phyloP scores from a whole-genome alignment of 192 early-diverging fungal genomes.

The Rhizophagus clarus region DNA sequence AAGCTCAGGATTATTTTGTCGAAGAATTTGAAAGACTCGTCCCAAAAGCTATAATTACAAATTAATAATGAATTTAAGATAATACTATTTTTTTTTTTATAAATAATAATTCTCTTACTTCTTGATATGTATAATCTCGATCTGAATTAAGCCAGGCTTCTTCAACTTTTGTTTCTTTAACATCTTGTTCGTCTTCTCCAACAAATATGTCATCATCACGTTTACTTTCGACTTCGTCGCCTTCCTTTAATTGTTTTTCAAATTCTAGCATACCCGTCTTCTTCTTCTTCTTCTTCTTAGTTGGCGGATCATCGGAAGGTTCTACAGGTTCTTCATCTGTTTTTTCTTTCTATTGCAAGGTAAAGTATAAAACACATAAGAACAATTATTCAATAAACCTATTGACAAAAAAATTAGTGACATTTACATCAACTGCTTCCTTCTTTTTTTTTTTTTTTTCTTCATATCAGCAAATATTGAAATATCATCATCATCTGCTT shows the following conservation, averaged over 20 bases:
- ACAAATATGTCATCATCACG: constrained; percentile 58
- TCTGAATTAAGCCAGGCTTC: constrained; percentile 89
- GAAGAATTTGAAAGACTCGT: constrained; percentile 89
- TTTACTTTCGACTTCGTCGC: constrained; percentile 69
- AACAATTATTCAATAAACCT: not conserved
- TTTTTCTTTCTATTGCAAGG: constrained; percentile 38
- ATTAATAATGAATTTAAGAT: constrained; percentile 3
- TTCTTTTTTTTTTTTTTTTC: constrained; percentile 89
- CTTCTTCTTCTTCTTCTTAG: constrained; percentile 71
- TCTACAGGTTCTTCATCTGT: constrained; percentile 50
- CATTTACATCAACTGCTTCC: constrained; percentile 35
- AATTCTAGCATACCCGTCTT: constrained; percentile 82
- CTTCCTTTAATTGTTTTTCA: constrained; percentile 68
- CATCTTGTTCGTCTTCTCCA: constrained; percentile 49
- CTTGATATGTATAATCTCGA: constrained; percentile 93
- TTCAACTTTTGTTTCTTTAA: constrained; percentile 42
- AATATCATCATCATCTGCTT: constrained; percentile 57
- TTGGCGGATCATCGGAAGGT: constrained; percentile 62
- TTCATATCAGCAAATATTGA: constrained; percentile 82
- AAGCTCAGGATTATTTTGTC: constrained; percentile 92
- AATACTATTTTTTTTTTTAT: not conserved
- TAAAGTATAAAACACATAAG: not conserved
- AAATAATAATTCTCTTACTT: constrained; percentile 51
- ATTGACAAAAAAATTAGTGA: not conserved
- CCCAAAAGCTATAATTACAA: constrained; percentile 66